Evolutionary conservation across 768 basidiomycete species (phyloP).

Genomic region (Tulasnella sp.): DNA sequence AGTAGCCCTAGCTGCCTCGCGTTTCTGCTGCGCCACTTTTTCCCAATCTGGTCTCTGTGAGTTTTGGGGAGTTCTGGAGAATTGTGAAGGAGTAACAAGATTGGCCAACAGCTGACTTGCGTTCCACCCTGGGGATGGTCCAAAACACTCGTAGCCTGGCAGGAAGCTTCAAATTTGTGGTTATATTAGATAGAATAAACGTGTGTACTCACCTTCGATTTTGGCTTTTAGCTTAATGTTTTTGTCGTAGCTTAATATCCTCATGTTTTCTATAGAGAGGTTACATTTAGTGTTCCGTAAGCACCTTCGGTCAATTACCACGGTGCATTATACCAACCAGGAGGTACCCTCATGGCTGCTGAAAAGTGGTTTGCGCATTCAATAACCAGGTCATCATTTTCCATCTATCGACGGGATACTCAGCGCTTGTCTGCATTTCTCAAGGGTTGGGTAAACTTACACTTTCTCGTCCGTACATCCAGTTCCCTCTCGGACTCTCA

Average conservation of each 20-base stretch:
- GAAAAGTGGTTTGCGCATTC: conserved; percentile 66
- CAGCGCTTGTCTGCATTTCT: background rate
- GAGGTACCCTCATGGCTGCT: background rate
- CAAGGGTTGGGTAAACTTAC: conserved; percentile 39
- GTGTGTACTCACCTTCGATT: conserved; percentile 43
- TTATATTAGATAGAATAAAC: background rate
- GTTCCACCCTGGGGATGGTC: background rate
- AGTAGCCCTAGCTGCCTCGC: background rate
- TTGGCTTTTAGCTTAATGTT: conserved; percentile 58
- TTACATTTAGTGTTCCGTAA: conserved; percentile 35
- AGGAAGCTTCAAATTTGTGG: background rate
- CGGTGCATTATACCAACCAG: background rate
- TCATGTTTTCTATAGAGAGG: conserved; percentile 39
- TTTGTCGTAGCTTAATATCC: conserved; percentile 65
- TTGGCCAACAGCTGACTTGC: background rate
- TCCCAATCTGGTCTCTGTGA: conserved; percentile 9
- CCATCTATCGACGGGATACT: conserved; percentile 39
- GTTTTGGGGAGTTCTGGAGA: conserved; percentile 11
- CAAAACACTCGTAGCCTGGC: conserved; percentile 15
- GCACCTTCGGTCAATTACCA: background rate
- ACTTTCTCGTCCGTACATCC: conserved; percentile 49
- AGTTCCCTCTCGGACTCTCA: conserved; percentile 57
- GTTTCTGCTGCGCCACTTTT: background rate
- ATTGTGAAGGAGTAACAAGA: background rate
- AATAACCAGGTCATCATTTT: conserved; percentile 67